These are phyloP conservation scores for Daldinia sp. DNA, from an alignment of 2,329 filamentous ascomycete species.

Conservation along the genomic window DNA sequence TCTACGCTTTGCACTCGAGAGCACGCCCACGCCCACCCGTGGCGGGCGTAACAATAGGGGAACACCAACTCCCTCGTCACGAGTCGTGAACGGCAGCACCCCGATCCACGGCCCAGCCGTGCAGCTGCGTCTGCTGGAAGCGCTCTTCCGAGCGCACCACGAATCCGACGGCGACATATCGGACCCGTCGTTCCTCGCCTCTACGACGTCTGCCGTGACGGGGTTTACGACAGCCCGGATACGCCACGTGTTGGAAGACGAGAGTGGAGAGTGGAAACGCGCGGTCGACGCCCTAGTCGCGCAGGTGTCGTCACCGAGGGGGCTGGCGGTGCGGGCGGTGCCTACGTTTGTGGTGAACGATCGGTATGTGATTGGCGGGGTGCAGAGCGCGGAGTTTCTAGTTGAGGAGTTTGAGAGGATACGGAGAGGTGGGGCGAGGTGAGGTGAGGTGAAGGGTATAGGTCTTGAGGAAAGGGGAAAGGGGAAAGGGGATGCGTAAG, in stretches of 20 bases:
- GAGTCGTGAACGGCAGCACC: conserved; percentile 9
- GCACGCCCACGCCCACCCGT: conserved; percentile 43
- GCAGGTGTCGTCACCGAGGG: conserved; percentile 43
- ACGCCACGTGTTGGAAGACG: conserved; percentile 45
- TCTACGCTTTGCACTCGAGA: conserved; percentile 57
- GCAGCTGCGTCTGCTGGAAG: conserved; percentile 58
- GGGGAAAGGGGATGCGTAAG: too few species aligned
- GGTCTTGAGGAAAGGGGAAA: not conserved
- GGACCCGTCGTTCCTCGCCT: conserved; percentile 55
- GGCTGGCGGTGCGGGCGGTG: conserved; percentile 68
- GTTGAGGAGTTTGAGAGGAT: conserved; percentile 74
- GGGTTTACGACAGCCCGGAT: conserved; percentile 42
- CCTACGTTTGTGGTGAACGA: conserved; percentile 80
- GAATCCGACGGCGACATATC: conserved; percentile 58
- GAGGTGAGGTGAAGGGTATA: conserved; percentile 14
- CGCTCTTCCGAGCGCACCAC: conserved; percentile 59
- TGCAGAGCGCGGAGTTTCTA: conserved; percentile 75
- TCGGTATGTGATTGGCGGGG: conserved; percentile 76
- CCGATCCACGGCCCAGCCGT: conserved; percentile 46
- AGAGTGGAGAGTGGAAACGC: conserved; percentile 53
- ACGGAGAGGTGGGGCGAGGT: conserved; percentile 25
- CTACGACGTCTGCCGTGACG: conserved; percentile 44
- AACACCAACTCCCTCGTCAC: not conserved
- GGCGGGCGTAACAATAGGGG: not conserved
- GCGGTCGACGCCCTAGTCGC: conserved; percentile 46